phyloP scores from a whole-genome alignment of 2,329 filamentous ascomycete species.

The Clarireedia paspali region DNA sequence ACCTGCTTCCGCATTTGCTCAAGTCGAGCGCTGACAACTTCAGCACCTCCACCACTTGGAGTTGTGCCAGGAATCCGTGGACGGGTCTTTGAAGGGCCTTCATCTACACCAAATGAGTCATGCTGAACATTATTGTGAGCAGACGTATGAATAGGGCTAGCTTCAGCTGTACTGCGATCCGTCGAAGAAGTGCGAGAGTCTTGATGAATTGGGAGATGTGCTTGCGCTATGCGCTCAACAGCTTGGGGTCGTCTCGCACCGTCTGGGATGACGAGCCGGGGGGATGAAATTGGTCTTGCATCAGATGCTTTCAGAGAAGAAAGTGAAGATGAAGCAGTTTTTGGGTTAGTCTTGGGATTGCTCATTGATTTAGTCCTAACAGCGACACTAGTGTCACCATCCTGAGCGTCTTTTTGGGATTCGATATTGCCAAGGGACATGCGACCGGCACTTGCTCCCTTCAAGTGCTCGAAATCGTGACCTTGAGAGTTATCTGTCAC shows the following conservation, averaged over 20 bases:
- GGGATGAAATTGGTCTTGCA: conserved; percentile 24
- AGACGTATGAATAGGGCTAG: conserved; percentile 50
- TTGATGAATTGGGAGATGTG: conserved; percentile 38
- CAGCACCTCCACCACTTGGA: conserved; percentile 47
- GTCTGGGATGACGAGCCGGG: conserved; percentile 18
- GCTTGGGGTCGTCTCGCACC: conserved; percentile 29
- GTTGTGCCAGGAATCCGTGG: conserved; percentile 49
- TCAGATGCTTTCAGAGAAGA: conserved; percentile 26
- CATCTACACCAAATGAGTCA: conserved; percentile 45
- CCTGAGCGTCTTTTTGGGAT: conserved; percentile 1
- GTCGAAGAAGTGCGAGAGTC: conserved; percentile 51
- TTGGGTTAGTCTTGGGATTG: conserved; percentile 27
- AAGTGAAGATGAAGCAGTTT: conserved; percentile 23
- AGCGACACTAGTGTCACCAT: conserved; percentile 17
- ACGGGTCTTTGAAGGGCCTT: conserved; percentile 30
- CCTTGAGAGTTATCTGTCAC: conserved; percentile 18
- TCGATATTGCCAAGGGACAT: conserved; percentile 6
- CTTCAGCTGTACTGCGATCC: conserved; percentile 48
- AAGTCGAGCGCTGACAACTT: conserved; percentile 51
- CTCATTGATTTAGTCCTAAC: conserved; percentile 20
- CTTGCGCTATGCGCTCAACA: conserved; percentile 34
- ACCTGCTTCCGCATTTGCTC: conserved; percentile 78
- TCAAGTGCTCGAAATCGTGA: conserved; percentile 15
- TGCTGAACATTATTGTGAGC: conserved; percentile 52
- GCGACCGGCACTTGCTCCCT: conserved; percentile 1